Conservation (phyloP, 305 asterid genomes). For the Fraxinus xanthoxyloides region DNA sequence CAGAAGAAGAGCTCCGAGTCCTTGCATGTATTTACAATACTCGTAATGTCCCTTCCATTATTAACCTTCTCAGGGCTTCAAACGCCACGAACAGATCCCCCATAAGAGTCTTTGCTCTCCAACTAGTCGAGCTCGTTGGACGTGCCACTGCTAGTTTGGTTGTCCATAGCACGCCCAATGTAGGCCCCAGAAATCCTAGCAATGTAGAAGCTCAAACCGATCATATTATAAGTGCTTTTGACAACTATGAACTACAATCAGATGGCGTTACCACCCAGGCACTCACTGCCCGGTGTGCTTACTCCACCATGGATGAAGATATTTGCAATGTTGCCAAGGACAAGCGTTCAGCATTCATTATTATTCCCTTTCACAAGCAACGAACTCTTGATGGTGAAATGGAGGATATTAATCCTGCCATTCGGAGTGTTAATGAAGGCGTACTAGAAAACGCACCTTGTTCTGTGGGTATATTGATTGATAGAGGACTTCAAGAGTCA, state of each 20-base stretch:
- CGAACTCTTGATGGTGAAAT: constrained; percentile 49
- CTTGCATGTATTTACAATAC: constrained; percentile 67
- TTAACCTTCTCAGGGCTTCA: constrained; percentile 71
- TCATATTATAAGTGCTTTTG: constrained; percentile 66
- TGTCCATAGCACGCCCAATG: constrained; percentile 55
- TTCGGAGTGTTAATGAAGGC: constrained; percentile 65
- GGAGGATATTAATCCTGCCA: constrained; percentile 72
- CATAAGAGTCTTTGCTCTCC: constrained; percentile 66
- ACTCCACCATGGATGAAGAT: constrained; percentile 81
- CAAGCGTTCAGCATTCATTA: constrained; percentile 51
- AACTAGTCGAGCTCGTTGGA: constrained; percentile 80
- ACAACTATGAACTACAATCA: constrained; percentile 72
- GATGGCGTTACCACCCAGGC: constrained; percentile 71
- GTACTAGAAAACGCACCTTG: constrained; percentile 75
- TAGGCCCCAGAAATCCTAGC: constrained; percentile 61
- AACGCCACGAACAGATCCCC: constrained; percentile 53
- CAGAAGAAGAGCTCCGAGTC: constrained; percentile 67
- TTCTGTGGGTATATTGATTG: constrained; percentile 75
- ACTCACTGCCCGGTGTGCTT: constrained; percentile 62
- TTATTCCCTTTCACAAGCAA: constrained; percentile 78
- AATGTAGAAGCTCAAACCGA: constrained; percentile 67
- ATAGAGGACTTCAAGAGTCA: constrained; percentile 45
- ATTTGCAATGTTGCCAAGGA: constrained; percentile 73
- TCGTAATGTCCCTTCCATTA: constrained; percentile 52
- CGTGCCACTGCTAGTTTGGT: constrained; percentile 76